Percentiles rank a stretch among this genome's conserved stretches.
Evolutionary conservation across 176 grass and related monocot species (phyloP).

Genomic region (Avena eriantha): DNA sequence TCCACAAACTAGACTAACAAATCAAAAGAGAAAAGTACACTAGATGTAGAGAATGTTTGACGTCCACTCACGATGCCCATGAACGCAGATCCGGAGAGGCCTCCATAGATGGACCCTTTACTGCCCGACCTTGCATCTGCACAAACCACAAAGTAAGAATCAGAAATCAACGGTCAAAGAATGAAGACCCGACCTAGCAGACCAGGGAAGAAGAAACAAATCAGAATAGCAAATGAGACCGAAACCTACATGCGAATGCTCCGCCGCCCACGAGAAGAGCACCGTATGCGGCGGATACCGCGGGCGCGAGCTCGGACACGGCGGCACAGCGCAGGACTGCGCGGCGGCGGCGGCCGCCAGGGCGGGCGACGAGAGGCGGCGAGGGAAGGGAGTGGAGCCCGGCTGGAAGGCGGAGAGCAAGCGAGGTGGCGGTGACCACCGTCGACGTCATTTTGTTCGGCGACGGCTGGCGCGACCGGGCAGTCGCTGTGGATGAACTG

Average conservation of each 20-base stretch:
- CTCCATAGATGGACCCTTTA: constrained; percentile 83
- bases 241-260: constrained; percentile 67
- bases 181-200: constrained; percentile 20
- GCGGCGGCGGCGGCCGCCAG: constrained; percentile 19
- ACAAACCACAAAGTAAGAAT: constrained; percentile 12
- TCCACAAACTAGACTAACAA: constrained; percentile 2
- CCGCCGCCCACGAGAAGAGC: constrained; percentile 79
- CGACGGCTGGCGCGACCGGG: constrained; percentile 16
- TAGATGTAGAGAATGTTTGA: constrained; percentile 7
- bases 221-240: neutral
- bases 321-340: constrained; percentile 49
- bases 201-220: constrained; percentile 3
- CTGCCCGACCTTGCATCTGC: constrained; percentile 86
- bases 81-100: constrained; percentile 78
- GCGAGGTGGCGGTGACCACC: constrained; percentile 26
- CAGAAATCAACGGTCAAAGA: constrained; percentile 35
- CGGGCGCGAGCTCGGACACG: constrained; percentile 62
- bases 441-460: constrained; percentile 42
- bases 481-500: constrained; percentile 23
- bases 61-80: constrained; percentile 70
- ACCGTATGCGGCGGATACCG: constrained; percentile 61
- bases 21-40: neutral
- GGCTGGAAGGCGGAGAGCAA: constrained; percentile 12
- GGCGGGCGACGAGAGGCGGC: neutral
- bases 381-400: neutral